Conservation (phyloP, 345 rosid genomes). For the Xanthoceras sorbifolium region DNA sequence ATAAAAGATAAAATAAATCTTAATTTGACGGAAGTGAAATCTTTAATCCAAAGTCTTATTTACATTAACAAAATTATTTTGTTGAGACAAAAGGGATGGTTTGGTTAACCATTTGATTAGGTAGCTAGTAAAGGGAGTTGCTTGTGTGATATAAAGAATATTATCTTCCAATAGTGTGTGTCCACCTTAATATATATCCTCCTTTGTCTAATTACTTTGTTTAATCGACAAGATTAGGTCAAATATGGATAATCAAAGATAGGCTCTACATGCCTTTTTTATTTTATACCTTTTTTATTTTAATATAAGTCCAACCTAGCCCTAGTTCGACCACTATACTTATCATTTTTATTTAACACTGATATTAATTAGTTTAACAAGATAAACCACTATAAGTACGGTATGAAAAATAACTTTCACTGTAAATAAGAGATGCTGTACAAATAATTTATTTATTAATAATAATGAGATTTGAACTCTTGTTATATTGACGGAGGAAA, state of each 20-base stretch:
- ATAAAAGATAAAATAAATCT: too few relatives aligned
- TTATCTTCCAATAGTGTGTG: constrained; percentile 12
- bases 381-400: too few relatives aligned
- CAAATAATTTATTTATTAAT: too few relatives aligned
- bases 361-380: too few relatives aligned
- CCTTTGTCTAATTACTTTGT: neutral
- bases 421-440: too few relatives aligned
- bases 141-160: constrained; percentile 11
- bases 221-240: constrained; percentile 8
- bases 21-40: too few relatives aligned
- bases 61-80: neutral
- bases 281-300: neutral
- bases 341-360: too few relatives aligned
- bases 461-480: too few relatives aligned
- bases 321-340: neutral
- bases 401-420: too few relatives aligned
- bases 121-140: neutral
- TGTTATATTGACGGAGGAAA: too few relatives aligned
- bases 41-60: neutral
- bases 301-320: constrained; percentile 4
- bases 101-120: constrained; percentile 2
- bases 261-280: neutral
- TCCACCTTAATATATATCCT: neutral
- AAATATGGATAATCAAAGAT: neutral
- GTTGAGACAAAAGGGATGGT: neutral